A percentile compares a stretch with the other conserved stretches of the same genome.
These are phyloP conservation scores for Cladosporium sphaerospermum DNA, from an alignment of 2,329 filamentous ascomycete genomes.

Conservation along the genomic window DNA sequence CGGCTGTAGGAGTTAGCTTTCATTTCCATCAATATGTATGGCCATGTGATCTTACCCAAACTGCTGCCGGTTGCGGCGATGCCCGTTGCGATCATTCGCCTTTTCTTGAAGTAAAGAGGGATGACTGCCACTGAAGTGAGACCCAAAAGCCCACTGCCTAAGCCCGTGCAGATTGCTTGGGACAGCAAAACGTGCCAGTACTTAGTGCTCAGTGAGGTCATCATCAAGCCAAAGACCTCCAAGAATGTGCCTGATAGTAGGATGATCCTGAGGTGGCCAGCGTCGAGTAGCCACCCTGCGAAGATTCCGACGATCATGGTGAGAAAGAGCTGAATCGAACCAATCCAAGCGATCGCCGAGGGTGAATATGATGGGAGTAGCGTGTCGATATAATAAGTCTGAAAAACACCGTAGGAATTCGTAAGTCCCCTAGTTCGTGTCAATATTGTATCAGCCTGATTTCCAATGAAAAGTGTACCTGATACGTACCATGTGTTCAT, in stretches of 20 bases:
- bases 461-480: no score
- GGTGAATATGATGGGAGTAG: slow-evolving; percentile 31
- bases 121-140: slow-evolving; percentile 55
- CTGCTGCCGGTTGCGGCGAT: slow-evolving; percentile 38
- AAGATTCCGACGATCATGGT: slow-evolving; percentile 37
- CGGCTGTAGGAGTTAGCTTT: no score
- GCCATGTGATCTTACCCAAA: neutral
- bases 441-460: no score
- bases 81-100: slow-evolving; percentile 51
- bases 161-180: slow-evolving; percentile 44
- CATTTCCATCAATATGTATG: no score
- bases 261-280: slow-evolving; percentile 37
- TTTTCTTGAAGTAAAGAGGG: slow-evolving; percentile 56
- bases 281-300: slow-evolving; percentile 40
- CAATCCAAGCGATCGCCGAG: slow-evolving; percentile 41
- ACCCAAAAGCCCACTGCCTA: slow-evolving; percentile 56
- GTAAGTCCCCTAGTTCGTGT: slow-evolving; percentile 29
- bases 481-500: no score
- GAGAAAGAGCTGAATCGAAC: slow-evolving; percentile 38
- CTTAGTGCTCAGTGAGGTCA: slow-evolving; percentile 42
- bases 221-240: slow-evolving; percentile 45
- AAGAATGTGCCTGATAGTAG: slow-evolving; percentile 34
- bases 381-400: slow-evolving; percentile 37
- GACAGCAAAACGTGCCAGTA: slow-evolving; percentile 49
- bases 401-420: slow-evolving; percentile 40